phyloP scores from a whole-genome alignment of 1,284 basidiomycete genomes.

The Cryptococcus sp. region DNA sequence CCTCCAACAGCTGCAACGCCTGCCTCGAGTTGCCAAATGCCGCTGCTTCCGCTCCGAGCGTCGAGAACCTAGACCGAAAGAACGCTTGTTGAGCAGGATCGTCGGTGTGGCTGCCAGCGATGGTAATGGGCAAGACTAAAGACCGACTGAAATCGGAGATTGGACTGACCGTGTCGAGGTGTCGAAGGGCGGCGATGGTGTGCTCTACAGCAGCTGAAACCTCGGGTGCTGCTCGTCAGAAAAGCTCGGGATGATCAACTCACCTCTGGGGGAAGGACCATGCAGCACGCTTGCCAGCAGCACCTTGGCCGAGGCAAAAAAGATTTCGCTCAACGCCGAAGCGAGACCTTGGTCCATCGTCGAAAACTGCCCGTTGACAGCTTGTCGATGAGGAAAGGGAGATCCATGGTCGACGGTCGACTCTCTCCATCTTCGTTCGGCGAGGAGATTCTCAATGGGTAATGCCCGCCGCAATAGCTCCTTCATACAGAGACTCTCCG shows the following conservation, averaged over 20 bases:
- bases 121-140: slow-evolving; percentile 50
- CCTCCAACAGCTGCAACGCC: slow-evolving; percentile 55
- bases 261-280: slow-evolving; percentile 19
- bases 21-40: slow-evolving; percentile 59
- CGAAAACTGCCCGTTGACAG: neutral
- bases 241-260: neutral
- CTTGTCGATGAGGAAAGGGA: neutral
- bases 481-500: slow-evolving; percentile 47
- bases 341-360: neutral
- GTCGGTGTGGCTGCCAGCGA: slow-evolving; percentile 21
- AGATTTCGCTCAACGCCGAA: slow-evolving; percentile 16
- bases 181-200: slow-evolving; percentile 43
- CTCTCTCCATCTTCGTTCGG: slow-evolving; percentile 19
- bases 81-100: slow-evolving; percentile 39
- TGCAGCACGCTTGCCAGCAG: slow-evolving; percentile 19
- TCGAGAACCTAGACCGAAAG: slow-evolving; percentile 51
- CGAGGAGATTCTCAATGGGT: slow-evolving; percentile 52
- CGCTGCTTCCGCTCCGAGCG: slow-evolving; percentile 50
- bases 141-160: slow-evolving; percentile 60
- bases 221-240: slow-evolving; percentile 14
- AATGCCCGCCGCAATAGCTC: slow-evolving; percentile 55
- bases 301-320: slow-evolving; percentile 19
- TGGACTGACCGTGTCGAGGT: slow-evolving; percentile 43
- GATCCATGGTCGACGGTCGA: slow-evolving; percentile 6
- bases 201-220: slow-evolving; percentile 45